Evolutionary conservation across 495 filamentous ascomycete genomes (phyloP), one percentile per base, ranked within the genome.

Genomic region (Penicillium chermesinum): DNA sequence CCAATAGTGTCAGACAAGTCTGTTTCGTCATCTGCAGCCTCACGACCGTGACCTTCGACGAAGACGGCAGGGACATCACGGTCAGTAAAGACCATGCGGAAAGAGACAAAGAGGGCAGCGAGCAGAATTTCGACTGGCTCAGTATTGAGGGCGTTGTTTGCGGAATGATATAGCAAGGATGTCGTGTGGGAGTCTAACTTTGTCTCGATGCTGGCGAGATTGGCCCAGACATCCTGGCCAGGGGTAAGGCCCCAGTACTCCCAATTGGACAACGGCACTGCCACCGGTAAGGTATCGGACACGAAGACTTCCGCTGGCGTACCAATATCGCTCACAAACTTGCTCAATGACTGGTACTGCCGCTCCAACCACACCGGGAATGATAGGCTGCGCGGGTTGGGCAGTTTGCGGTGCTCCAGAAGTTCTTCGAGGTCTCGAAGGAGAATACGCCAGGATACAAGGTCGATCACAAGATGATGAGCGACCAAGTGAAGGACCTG

Each of bases 391-490:
- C 25, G 10, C 10, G 25, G 10, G 25, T 5, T 4, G 5, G 4
- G 25, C 25, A 10, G 4, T 4, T 30, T 5, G 4, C 5, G 25
- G 4, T 4, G 10, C 25, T 5, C 25, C 25, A 30, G 25, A 5
- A 30, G 25, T 30, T 30, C 5, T 10, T 30, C 25, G 5, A 30
- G 4, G 5, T 30, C 5, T 5, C 25, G 4, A 10, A 30, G 4
- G 25, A 30, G 4, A 10, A 42, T 42, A 19, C 67, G 61, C 78
- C 77, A 80, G 0, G 78, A 81, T 9, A 72, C 66, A 3, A 75
- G 62, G 50, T 82, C 78, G 19, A 81, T 66, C 5, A 74, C 76
- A 0, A 80, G 63, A 47, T 80, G 77, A 52, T 82, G 77, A 0
- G 71, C 74, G 1, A 63, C 59, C 21, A 82, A 35, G 46, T 73